Evolutionary conservation across 1,284 basidiomycete genomes (phyloP), one percentile per base, ranked within the genome.

Genomic region (Rhodofomes roseus): DNA sequence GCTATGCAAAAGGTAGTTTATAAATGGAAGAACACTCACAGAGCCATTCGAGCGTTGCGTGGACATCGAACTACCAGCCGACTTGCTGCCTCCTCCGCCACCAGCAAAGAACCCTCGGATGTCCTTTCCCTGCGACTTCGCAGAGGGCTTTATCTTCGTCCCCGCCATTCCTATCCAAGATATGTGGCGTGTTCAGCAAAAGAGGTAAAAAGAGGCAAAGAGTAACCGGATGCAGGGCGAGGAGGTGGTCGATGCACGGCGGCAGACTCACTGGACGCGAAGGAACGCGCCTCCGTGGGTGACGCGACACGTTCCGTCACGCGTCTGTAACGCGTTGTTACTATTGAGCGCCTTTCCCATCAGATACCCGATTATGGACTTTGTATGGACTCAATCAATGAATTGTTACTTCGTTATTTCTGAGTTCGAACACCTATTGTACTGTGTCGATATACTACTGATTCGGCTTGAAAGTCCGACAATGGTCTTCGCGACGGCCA

Each of bases 91-190:
- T 4, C 46, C 46, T 29, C 14, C 46, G 46, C 43, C 59, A 18
- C 66, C 68, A 11, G 73, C 73, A 63, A 81, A 81, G 69, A 82
- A 82, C 44, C 76, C 69, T 22, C 78, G 69, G 16, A 82, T 77
- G 58, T 79, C 77, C 63, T 74, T 76, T 18, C 76, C 79, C n/a
- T 68, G 58, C 5, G 65, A 14, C 56, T 72, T 71, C 2, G 59
- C 52, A 8, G 61, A 58, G 11, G 63, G 55, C 56, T 73, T 71
- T 1, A 62, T 16, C 44, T 67, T 68, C 1, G 8, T 34, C 9
- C 55, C 57, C n/a, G 60, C 59, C 65, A 66, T 67, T 1, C 16
- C 14, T 20, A 8, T 9, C 9, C n/a, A n/a, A n/a, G n/a, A n/a
- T n/a, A n/a, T n/a, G n/a, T n/a, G n/a, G n/a, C n/a, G n/a, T n/a